Conservation (phyloP, 768 basidiomycete genomes). For the Candolleomyces efflorescens region DNA sequence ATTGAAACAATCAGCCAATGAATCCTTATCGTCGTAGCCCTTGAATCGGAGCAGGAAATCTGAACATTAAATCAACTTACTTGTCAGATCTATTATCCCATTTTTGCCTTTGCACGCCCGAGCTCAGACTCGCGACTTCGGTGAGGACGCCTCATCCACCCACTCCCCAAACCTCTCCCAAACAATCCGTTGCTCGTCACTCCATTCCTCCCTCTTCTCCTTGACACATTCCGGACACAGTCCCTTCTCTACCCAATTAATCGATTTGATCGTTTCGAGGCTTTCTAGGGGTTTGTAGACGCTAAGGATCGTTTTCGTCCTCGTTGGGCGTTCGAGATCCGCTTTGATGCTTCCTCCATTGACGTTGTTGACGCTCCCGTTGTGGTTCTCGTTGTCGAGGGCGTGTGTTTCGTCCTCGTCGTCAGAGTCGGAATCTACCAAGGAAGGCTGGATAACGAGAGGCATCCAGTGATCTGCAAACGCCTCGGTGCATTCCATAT, state of each 20-base stretch:
- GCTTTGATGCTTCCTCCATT: too few species aligned
- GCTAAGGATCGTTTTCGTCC: slow-evolving; percentile 28
- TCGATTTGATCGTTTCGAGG: slow-evolving; percentile 51
- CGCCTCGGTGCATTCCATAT: slow-evolving; percentile 71
- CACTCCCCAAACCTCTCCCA: slow-evolving; percentile 63
- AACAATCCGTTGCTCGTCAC: slow-evolving; percentile 49
- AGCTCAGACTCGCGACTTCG: too few species aligned
- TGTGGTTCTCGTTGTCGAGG: too few species aligned
- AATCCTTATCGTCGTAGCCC: too few species aligned
- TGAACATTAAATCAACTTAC: too few species aligned
- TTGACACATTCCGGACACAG: slow-evolving; percentile 54
- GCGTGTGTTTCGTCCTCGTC: slow-evolving; percentile 37
- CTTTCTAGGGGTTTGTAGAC: slow-evolving; percentile 73
- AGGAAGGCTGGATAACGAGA: slow-evolving; percentile 63
- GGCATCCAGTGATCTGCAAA: slow-evolving; percentile 72
- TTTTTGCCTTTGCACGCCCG: too few species aligned
- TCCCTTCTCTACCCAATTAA: slow-evolving; percentile 57
- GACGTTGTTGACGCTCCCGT: too few species aligned
- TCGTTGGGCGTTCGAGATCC: too few species aligned
- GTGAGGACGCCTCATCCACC: slow-evolving; percentile 25
- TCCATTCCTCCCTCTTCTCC: slow-evolving; percentile 66
- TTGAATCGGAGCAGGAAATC: too few species aligned
- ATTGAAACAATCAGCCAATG: too few species aligned
- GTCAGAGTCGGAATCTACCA: slow-evolving; percentile 18
- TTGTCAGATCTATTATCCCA: too few species aligned